Evolutionary conservation across 148 eudicot genomes (phyloP), one percentile per base, ranked within the genome.

Genomic region (Diospyros lotus): DNA sequence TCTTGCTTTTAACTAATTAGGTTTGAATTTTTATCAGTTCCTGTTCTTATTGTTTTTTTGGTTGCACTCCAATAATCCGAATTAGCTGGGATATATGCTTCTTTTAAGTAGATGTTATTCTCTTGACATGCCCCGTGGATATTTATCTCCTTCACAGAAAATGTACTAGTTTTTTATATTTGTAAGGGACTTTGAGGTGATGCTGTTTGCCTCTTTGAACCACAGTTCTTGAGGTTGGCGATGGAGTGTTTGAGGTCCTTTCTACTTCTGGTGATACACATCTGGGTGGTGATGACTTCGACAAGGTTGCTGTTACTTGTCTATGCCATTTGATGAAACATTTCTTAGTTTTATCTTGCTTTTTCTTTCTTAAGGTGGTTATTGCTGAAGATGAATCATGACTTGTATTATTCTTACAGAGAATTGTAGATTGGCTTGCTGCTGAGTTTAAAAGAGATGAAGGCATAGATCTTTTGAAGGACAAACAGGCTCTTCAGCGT

Each of bases 261-360:
- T 88, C 95, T 48, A 87, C 92, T 48, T 88, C 95, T 71, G 95
- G 95, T 39, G 95, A 90, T 67, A 90, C 89, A 74, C 90, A 90
- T 74, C 76, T 90, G 52, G 95, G 95, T 48, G 95, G 95, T 67
- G 92, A 90, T 67, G 95, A 90, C 77, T 87, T 90, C 66, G 95
- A 90, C 64, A 88, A 90, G 95, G 95, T 90, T 76, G 5, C 82
- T 41, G 28, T 48, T 51, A 38, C 44, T 58, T 51, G 45, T 17
- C 38, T 17, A 4, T 45, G 61, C 9, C 53, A 5, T 51, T 9
- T 28, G 40, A 61, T 40, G 18, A 40, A 39, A 10, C 42, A 44
- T 44, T 58, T 70, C n/a, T 17, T 50, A 43, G 28, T n/a, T 17
- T 18, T 50, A 28, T 52, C 41, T 65, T 44, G 11, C 52, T 77